Evolutionary conservation across 371 early-diverging fungal genomes (phyloP).

Genomic region (Apophysomyces trapeziformis): DNA sequence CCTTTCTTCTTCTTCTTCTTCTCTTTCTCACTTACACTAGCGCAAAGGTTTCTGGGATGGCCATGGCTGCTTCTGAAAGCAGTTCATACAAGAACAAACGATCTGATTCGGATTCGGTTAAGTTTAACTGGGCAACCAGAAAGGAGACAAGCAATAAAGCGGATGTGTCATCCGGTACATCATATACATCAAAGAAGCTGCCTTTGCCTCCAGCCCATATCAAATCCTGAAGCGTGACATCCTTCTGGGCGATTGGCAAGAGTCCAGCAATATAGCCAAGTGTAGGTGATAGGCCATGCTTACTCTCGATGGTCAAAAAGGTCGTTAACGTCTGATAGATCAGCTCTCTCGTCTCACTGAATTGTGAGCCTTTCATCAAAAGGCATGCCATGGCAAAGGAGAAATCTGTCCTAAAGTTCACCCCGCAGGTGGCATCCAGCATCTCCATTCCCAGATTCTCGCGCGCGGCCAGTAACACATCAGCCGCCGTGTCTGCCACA

Average conservation of each 20-base stretch:
- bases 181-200: constrained; percentile 67
- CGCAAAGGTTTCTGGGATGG: constrained; percentile 76
- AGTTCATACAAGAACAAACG: constrained; percentile 82
- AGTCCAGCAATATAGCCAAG: constrained; percentile 80
- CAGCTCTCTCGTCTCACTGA: constrained; percentile 72
- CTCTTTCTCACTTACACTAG: constrained; percentile 60
- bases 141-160: constrained; percentile 78
- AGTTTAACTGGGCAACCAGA: constrained; percentile 81
- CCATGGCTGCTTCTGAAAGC: constrained; percentile 79
- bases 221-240: constrained; percentile 65
- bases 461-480: constrained; percentile 75
- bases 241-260: constrained; percentile 70
- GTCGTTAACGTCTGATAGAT: constrained; percentile 74
- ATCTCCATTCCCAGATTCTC: constrained; percentile 62
- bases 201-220: constrained; percentile 52
- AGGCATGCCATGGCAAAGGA: constrained; percentile 84
- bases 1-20: neutral
- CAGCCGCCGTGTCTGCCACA: constrained; percentile 64
- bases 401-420: constrained; percentile 87
- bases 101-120: constrained; percentile 86
- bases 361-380: constrained; percentile 83
- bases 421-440: constrained; percentile 75
- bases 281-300: constrained; percentile 60
- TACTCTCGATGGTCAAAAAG: constrained; percentile 75
- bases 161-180: constrained; percentile 70